Evolutionary conservation across 2,329 filamentous ascomycete species (phyloP).

Genomic region (Venturia asperata): DNA sequence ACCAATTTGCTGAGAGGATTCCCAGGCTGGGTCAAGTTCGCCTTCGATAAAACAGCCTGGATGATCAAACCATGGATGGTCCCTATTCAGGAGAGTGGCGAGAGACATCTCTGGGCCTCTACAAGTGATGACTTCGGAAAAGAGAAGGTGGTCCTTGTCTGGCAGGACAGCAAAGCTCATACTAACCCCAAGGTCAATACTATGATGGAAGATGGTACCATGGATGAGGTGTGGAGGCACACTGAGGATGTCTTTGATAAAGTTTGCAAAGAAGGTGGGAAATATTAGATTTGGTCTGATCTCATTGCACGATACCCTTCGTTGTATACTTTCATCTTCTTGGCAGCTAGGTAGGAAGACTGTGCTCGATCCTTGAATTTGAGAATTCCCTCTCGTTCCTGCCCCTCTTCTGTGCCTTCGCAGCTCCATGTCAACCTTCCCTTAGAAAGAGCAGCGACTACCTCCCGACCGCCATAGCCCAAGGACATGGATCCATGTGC

Average conservation of each 20-base stretch:
- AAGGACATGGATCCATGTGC: background rate
- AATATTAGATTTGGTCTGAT: background rate
- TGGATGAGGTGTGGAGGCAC: constrained; percentile 29
- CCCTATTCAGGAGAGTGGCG: constrained; percentile 27
- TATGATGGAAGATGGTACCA: constrained; percentile 25
- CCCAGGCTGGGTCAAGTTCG: constrained; percentile 18
- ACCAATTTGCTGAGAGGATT: constrained; percentile 24
- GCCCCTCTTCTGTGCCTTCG: background rate
- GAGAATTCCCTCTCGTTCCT: background rate
- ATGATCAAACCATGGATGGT: constrained; percentile 24
- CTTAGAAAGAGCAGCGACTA: too few species aligned
- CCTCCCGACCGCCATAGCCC: too few species aligned
- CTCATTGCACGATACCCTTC: background rate
- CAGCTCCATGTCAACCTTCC: too few species aligned
- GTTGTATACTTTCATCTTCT: background rate
- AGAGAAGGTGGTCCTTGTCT: constrained; percentile 26
- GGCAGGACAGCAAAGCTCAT: constrained; percentile 22
- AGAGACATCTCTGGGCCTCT: constrained; percentile 30
- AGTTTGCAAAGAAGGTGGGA: constrained; percentile 21
- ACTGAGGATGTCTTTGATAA: constrained; percentile 29
- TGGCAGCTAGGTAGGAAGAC: background rate
- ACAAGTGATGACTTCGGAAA: constrained; percentile 27
- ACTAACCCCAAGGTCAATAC: constrained; percentile 21
- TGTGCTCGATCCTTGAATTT: background rate
- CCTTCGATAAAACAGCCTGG: background rate